Base-by-base conservation (phyloP, 228 moss, liverwort and hornwort species). In the Sphagnum magellanicum region DNA sequence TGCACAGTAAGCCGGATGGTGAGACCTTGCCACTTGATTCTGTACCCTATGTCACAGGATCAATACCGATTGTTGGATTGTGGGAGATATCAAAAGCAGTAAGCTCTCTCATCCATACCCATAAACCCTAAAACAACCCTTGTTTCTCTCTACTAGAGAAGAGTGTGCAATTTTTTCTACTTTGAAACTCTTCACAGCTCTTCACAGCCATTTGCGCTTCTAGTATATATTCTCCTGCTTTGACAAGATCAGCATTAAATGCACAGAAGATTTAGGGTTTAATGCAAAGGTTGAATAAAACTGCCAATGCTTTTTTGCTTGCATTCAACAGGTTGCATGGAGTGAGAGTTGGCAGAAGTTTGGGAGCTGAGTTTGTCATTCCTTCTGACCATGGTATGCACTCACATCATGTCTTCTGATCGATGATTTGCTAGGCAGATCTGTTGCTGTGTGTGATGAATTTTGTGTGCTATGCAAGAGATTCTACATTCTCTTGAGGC, bases 21-120 rank as follows among this genome's bases (percentile, higher is more conserved):
- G 60, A 73, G 60, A 61, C 65, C 73, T 53, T 80, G 46, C 76
- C 73, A 62, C 49, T 63, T 4, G 76, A 71, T 50, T 70, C 70
- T 32, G 77, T 79, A 70, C 93, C 91, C 65, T 85, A 87, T 65
- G 82, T 94, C 67, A 84, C 84, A 60, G 93, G 93, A 61, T 94
- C 93, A 51, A 75, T 91, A 78, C 76, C 91, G 64, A 89, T 89
- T 62, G 86, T 91, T 14, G 93, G 93, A 48, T 81, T 77, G 15
- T 94, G 93, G 93, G 87, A 91, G 68, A 72, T 88, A 63, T 63
- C 77, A n/a, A 91, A 88, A 77, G 87, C 93, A 64, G 93, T 94
- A 78, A 81, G 91, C 70, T 62, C 47, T 53, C 49, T 48, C 59
- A 2, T 69, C 47, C 52, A 13, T 12, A 5, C 46, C 10, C 32